These are phyloP conservation scores for Penicillium diatomitis DNA, from an alignment of 495 filamentous ascomycete species.

Conservation along the genomic window DNA sequence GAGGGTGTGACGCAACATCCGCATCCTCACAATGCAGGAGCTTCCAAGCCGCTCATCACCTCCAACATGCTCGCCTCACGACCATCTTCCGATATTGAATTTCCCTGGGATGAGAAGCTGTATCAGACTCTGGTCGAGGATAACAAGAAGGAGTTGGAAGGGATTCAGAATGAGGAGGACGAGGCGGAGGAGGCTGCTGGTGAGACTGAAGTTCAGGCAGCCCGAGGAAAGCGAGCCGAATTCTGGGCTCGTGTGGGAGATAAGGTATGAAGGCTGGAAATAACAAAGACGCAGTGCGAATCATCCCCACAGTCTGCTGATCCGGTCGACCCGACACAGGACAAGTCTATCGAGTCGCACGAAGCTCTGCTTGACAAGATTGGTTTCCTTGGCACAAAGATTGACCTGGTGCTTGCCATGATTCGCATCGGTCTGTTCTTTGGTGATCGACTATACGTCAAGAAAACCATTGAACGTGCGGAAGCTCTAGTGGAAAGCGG, in stretches of 20 bases:
- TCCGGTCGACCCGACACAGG: constrained; percentile 39
- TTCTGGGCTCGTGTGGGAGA: constrained; percentile 91
- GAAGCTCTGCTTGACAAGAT: constrained; percentile 92
- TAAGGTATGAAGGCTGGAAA: constrained; percentile 55
- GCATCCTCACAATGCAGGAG: constrained; percentile 43
- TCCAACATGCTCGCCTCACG: constrained; percentile 64
- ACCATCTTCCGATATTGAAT: constrained; percentile 50
- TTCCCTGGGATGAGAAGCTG: constrained; percentile 83
- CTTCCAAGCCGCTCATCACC: constrained; percentile 43
- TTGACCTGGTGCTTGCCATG: constrained; percentile 91
- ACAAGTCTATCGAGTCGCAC: constrained; percentile 84
- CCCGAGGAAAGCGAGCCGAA: constrained; percentile 87
- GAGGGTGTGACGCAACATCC: constrained; percentile 57
- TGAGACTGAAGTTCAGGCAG: constrained; percentile 88
- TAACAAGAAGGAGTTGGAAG: constrained; percentile 83
- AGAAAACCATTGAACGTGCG: constrained; percentile 87
- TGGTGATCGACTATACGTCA: constrained; percentile 79
- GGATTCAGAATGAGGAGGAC: constrained; percentile 91
- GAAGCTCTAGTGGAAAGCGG: constrained; percentile 84
- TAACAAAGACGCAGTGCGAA: background rate
- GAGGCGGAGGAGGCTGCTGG: constrained; percentile 91
- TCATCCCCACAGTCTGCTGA: background rate
- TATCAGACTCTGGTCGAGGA: constrained; percentile 80
- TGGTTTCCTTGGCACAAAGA: constrained; percentile 87
- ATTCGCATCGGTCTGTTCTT: constrained; percentile 95